These are phyloP conservation scores for Trichocomaceae sp. DNA, from an alignment of 2,329 filamentous ascomycete species.

Conservation along the genomic window DNA sequence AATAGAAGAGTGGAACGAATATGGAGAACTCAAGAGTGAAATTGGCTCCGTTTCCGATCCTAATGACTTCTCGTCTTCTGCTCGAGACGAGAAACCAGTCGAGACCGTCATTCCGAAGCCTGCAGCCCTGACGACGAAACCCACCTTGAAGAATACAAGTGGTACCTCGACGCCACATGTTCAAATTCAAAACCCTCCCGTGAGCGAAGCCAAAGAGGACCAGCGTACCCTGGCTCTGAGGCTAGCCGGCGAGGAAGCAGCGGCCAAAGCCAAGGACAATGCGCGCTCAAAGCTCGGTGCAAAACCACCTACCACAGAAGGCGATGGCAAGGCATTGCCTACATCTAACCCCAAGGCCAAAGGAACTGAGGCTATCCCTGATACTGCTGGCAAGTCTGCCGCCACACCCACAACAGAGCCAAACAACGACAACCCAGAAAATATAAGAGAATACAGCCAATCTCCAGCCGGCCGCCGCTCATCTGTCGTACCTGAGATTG, in stretches of 20 bases:
- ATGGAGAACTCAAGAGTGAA: constrained; percentile 85
- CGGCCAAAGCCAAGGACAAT: constrained; percentile 32
- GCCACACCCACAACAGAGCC: neutral
- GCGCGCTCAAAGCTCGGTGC: constrained; percentile 14
- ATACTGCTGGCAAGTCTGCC: neutral
- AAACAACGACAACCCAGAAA: neutral
- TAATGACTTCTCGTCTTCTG: constrained; percentile 23
- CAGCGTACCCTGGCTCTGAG: constrained; percentile 36
- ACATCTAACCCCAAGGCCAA: constrained; percentile 14
- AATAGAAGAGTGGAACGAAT: constrained; percentile 99
- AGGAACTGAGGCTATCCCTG: constrained; percentile 13
- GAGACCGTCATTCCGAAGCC: constrained; percentile 19
- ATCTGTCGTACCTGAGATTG: constrained; percentile 28
- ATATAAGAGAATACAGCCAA: constrained; percentile 8
- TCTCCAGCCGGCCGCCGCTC: constrained; percentile 16
- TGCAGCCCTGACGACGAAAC: neutral
- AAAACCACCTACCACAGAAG: constrained; percentile 14
- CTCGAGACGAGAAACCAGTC: constrained; percentile 19
- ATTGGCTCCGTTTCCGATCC: constrained; percentile 47
- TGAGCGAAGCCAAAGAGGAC: constrained; percentile 29
- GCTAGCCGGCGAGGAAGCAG: constrained; percentile 38
- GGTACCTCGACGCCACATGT: constrained; percentile 22
- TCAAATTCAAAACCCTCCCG: constrained; percentile 36
- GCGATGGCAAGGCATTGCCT: constrained; percentile 11
- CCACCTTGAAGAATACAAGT: constrained; percentile 8